Evolutionary conservation across 2,329 filamentous ascomycete genomes (phyloP), one percentile per base, ranked within the genome.

Genomic region (Colletotrichum sp.): DNA sequence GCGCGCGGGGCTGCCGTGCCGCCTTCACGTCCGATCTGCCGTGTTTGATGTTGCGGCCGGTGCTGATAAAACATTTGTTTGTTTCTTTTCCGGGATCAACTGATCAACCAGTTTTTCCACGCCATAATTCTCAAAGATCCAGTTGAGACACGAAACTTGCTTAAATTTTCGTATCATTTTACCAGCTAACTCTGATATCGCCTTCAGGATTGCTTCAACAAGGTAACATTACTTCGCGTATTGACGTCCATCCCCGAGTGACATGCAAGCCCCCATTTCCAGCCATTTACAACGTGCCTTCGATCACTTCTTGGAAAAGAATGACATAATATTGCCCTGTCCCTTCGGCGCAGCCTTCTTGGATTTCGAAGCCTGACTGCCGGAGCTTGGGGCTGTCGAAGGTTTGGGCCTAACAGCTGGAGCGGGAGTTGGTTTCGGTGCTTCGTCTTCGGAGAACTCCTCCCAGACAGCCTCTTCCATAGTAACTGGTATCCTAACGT

Each of bases 391-490:
- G 2, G 85, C 86, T 67, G 84, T 76, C 73, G 84, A 77, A 66
- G 83, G 76, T 74, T 91, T 93, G 8, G 86, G 79, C 79, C 90
- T 91, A 9, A 31, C 80, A 81, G 77, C 2, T 33, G 84, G 79
- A 5, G 89, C 87, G 11, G 85, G 83, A 36, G 43, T 51, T 51
- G 43, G n/a, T 51, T 51, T 51, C 43, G 87, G 87, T 27, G 92
- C 90, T 77, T 98, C 95, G 76, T 98, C 95, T 81, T 98, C 96
- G 0, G 95, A 98, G 85, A 97, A 98, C 0, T 94, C 96, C 82
- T 98, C 96, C 96, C 96, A 98, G 1, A 89, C 93, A 0, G 90
- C 85, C 80, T 98, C 95, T 83, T 97, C 94, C 77, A 93, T 93
- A 3, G 95, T 98, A 36, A 98, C 96, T 97, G 78, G 51, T 75